Base-by-base conservation (phyloP, 192 early-diverging fungal species). In the Entophlyctis luteolus region DNA sequence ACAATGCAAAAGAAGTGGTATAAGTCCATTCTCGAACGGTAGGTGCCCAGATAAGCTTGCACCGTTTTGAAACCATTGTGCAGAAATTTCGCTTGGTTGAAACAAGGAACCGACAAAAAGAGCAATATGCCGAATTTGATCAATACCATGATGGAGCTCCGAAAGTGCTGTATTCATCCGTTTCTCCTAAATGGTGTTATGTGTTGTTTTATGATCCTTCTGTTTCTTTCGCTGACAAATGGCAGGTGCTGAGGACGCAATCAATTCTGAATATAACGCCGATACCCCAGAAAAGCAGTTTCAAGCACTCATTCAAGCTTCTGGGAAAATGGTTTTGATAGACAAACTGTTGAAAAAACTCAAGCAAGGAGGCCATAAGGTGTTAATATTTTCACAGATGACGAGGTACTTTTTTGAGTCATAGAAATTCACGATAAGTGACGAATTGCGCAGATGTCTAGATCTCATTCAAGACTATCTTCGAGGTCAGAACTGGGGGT, bases 111-210 rank as follows among this genome's bases (percentile, higher is more conserved):
- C 3, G 42, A 54, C 3, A 87, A 85, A 53, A 75, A 77, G 54
- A 71, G 68, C 55, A 82, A 88, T 37, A 81, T 89, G 37, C 90
- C 90, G 16, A 86, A 89, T 70, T 77, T 93, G 47, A 85, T 87
- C 36, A 93, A 93, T 65, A 85, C 90, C 2, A 91, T 93, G 89
- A 92, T 93, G 79, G 89, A 93, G 66, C 80, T 93, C 32, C 86
- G 91, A 31, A 93, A 93, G 74, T 92, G 90, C 63, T 93, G 91
- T 67, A 92, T 91, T 45, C 91, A 93, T 68, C 91, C 91, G 14
- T 93, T 89, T 50, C 75, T 93, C 20, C 77, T 93, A 20, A 83
- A 84, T 33, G 78, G 75, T 75, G 16, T 67, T 32, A 28, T 48
- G 6, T 53, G 22, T 68, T 27, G n/a, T 20, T 36, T 53, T n/a